Evolutionary conservation across 2,329 filamentous ascomycete species (phyloP), one percentile per base, ranked within the genome.

Genomic region (Claviceps cyperi): DNA sequence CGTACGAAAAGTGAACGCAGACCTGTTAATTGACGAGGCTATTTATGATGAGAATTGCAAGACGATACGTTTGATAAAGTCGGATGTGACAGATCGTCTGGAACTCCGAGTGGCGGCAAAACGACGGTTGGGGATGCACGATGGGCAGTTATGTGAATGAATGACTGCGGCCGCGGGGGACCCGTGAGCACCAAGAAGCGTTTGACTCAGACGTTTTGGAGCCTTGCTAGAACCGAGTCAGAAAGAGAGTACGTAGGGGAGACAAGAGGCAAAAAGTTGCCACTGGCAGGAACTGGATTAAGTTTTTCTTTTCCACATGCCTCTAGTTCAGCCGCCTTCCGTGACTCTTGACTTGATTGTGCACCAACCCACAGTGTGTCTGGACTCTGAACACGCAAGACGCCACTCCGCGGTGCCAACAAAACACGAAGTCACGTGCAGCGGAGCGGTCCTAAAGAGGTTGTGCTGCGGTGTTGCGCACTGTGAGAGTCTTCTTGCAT

Each of bases 391-490:
- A 54, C 19, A 14, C 14, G 35, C 8, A 40, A 35, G 32, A 28
- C 45, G 49, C 43, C 51, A 43, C 22, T 11, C 43, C 57, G 60
- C 57, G 58, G 56, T 60, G 50, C 50, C 57, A 55, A 56, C 56
- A 59, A n/a, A 57, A 63, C 64, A 60, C 62, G 64, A 60, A 61
- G 53, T 59, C 62, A 63, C 62, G 60, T 64, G 62, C 50, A 13
- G n/a, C 36, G 32, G 32, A 15, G 35, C 36, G 15, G 28, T 19
- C n/a, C 36, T 24, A 38, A 50, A 53, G 52, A 56, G 52, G 17
- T 50, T 43, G 51, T 59, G 44, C 21, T 9, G 17, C 3, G 13
- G 3, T 2, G 1, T 19, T 13, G 8, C 19, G 36, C 37, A 49
- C 50, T 49, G 50, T 51, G 11, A 11, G 9, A 32, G 11, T 46